phyloP scores from a whole-genome alignment of 371 early-diverging fungal genomes.

The Actinomortierella wolfii region DNA sequence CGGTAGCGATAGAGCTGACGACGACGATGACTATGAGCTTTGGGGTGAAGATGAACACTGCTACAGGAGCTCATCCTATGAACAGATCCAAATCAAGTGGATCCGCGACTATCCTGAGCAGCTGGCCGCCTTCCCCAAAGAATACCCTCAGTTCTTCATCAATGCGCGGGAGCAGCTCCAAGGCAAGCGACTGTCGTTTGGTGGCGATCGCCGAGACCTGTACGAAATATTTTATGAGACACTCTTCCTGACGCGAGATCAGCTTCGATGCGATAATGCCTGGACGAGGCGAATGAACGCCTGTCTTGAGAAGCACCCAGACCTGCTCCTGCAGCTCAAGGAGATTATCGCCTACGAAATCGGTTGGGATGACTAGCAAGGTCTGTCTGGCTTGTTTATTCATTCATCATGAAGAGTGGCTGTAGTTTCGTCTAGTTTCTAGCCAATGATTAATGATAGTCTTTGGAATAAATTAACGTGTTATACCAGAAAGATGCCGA shows the following conservation, averaged over 20 bases:
- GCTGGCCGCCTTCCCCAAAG: constrained; percentile 40
- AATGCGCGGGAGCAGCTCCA: constrained; percentile 44
- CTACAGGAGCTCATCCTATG: constrained; percentile 43
- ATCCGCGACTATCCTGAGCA: constrained; percentile 48
- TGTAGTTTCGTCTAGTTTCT: too few species aligned
- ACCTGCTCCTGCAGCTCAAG: constrained; percentile 57
- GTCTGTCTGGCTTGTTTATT: too few species aligned
- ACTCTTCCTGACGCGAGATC: constrained; percentile 15
- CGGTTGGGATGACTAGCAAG: constrained; percentile 43
- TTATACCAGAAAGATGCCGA: too few species aligned
- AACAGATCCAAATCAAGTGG: constrained; percentile 50
- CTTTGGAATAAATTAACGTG: too few species aligned
- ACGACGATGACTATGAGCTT: constrained; percentile 3
- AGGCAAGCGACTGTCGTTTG: constrained; percentile 25
- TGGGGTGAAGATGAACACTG: constrained; percentile 35
- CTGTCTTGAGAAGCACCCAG: constrained; percentile 49
- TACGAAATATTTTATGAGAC: constrained; percentile 39
- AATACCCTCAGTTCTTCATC: constrained; percentile 65
- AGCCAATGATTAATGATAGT: too few species aligned
- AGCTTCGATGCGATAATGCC: constrained; percentile 45
- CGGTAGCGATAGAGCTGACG: constrained; percentile 3
- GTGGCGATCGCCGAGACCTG: constrained; percentile 30
- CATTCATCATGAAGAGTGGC: too few species aligned
- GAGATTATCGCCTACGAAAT: constrained; percentile 63
- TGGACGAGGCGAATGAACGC: constrained; percentile 54